Base-by-base conservation (phyloP, 768 basidiomycete genomes). In the Tephrocybe sp. region DNA sequence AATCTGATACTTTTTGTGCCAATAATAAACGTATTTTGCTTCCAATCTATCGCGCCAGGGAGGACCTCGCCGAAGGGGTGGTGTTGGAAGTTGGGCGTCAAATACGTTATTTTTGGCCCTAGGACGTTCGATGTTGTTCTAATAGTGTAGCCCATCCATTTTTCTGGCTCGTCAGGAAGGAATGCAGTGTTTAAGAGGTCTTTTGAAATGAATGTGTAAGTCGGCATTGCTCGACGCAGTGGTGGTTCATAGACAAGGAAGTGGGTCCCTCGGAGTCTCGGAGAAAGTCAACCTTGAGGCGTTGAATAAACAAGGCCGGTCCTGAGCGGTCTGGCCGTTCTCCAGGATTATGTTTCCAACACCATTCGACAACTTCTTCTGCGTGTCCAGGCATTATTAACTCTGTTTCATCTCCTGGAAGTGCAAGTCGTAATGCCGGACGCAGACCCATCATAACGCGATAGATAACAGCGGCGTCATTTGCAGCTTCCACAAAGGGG, bases 401-500 rank as follows among this genome's bases (percentile, higher is more conserved):
- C 13, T 39, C 50, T 13, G 47, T 19, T 16, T 39, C 45, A 4
- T 50, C 52, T 21, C 27, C 42, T 15, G 49, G 21, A 6, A 33
- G 22, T n/a, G 48, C 47, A 18, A 42, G n/a, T 11, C 50, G 53
- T 6, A 57, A 47, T 23, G 49, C 30, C 12, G 53, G 56, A 11
- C 56, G 56, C 23, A 27, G 44, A 24, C 45, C 56, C 47, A 48
- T 45, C 49, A 57, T 57, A 3, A 54, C 47, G 18, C 52, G 52
- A 37, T 54, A 57, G 11, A 57, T 57, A 18, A 57, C 56, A 23
- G 56, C 52, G 3, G 56, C 52, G 39, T 57, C 56, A 34, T 57
- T 57, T 13, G 53, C 56, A n/a, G 52, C 52, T 24, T 54, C 56
- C 3, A 54, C 47, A 23, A 57, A 57, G 1, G 56, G 56, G 43